phyloP scores from a whole-genome alignment of 305 asterid species.

The Rubia occidens region DNA sequence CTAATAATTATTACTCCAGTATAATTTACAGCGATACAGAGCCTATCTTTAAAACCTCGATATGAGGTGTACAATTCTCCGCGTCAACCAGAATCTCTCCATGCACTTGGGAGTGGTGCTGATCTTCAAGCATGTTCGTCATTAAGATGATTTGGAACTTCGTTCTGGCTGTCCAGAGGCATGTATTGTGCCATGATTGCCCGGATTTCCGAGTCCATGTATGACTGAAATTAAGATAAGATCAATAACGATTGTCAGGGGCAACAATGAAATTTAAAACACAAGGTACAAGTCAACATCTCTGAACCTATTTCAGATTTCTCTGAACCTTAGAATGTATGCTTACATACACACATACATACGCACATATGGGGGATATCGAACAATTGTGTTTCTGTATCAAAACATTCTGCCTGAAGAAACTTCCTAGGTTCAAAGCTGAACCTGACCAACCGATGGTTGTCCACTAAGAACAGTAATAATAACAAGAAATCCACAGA shows the following conservation, averaged over 20 bases:
- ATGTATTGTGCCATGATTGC: conserved; percentile 96
- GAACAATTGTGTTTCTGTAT: neutral
- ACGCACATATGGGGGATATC: neutral
- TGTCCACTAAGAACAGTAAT: neutral
- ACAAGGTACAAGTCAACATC: neutral
- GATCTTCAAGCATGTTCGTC: conserved; percentile 56
- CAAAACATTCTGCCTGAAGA: neutral
- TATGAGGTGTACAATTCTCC: conserved; percentile 26
- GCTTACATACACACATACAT: too few species aligned
- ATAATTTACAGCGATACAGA: conserved; percentile 27
- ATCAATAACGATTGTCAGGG: neutral
- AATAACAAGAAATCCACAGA: neutral
- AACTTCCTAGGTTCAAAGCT: neutral
- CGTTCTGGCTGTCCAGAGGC: conserved; percentile 84
- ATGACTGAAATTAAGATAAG: conserved; percentile 42
- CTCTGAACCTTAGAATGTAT: neutral
- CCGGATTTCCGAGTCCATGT: conserved; percentile 92
- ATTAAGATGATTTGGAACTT: conserved; percentile 49
- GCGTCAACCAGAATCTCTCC: conserved; percentile 21
- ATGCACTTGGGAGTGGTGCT: conserved; percentile 5
- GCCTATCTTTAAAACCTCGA: conserved; percentile 34
- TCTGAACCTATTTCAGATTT: neutral
- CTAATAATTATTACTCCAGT: conserved; percentile 27
- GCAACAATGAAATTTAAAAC: neutral
- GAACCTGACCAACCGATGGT: neutral